A percentile compares a stretch with the other conserved stretches of the same genome.
phyloP scores from a whole-genome alignment of 179 eudicot genomes.

The Nepenthes alata region DNA sequence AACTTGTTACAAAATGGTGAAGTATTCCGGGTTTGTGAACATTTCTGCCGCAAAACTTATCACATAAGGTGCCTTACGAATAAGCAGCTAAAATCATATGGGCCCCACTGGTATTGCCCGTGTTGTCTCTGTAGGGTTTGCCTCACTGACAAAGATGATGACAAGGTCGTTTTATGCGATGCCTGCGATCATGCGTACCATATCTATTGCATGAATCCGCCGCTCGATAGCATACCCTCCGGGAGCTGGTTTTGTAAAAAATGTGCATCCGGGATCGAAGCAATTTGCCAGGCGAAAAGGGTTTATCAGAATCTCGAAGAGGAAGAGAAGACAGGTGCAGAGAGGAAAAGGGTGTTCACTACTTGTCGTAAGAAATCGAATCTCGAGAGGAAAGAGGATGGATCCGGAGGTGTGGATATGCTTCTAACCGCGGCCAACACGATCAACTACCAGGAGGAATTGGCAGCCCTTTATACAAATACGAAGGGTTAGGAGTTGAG shows the following conservation, averaged over 20 bases:
- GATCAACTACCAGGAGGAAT: slow-evolving; percentile 39
- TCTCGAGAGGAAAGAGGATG: slow-evolving; percentile 15
- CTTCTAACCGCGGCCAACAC: slow-evolving; percentile 66
- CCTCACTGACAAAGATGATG: slow-evolving; percentile 66
- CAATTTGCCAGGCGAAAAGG: slow-evolving; percentile 42
- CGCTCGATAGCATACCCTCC: slow-evolving; percentile 39
- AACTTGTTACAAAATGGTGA: slow-evolving; percentile 26
- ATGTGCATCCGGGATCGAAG: slow-evolving; percentile 51
- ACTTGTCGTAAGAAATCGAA: slow-evolving; percentile 11
- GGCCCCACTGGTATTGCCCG: slow-evolving; percentile 90
- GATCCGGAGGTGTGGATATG: slow-evolving; percentile 71
- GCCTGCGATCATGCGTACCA: slow-evolving; percentile 90
- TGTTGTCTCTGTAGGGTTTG: slow-evolving; percentile 86
- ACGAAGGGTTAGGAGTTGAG: slow-evolving; percentile 10
- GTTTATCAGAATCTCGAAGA: slow-evolving; percentile 31
- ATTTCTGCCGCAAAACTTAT: slow-evolving; percentile 64
- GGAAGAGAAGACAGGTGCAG: slow-evolving; percentile 16
- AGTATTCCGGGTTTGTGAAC: slow-evolving; percentile 57
- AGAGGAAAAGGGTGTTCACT: slow-evolving; percentile 11
- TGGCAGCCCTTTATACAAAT: slow-evolving; percentile 12
- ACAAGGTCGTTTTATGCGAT: slow-evolving; percentile 72
- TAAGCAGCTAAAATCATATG: slow-evolving; percentile 48
- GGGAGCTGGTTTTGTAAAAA: slow-evolving; percentile 81
- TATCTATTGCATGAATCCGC: slow-evolving; percentile 79
- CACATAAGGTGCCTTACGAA: slow-evolving; percentile 63